Percentiles rank a stretch among this genome's conserved stretches.
These are phyloP conservation scores for Podaxis sp. DNA, from an alignment of 768 basidiomycete genomes.

Conservation along the genomic window DNA sequence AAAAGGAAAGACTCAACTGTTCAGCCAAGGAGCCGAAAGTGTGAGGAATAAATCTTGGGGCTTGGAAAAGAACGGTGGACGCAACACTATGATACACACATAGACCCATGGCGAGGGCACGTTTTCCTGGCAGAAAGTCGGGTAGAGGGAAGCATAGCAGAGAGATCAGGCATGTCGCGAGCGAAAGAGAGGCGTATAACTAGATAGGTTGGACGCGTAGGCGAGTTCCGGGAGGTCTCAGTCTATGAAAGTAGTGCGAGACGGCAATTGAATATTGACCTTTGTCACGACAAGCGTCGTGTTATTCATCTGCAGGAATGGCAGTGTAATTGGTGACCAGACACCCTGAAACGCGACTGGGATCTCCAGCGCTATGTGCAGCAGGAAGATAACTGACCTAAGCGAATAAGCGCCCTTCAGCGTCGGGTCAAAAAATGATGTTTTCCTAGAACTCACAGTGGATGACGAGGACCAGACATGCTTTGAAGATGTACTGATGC, in stretches of 20 bases:
- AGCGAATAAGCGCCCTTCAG: neutral
- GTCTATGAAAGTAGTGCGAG: neutral
- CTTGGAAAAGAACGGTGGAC: slow-evolving; percentile 73
- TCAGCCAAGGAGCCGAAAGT: slow-evolving; percentile 64
- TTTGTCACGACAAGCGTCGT: slow-evolving; percentile 76
- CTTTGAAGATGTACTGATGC: neutral
- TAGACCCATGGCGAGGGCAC: slow-evolving; percentile 75
- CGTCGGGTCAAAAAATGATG: neutral
- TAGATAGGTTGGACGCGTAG: slow-evolving; percentile 25
- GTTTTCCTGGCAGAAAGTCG: slow-evolving; percentile 84
- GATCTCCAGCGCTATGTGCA: slow-evolving; percentile 78
- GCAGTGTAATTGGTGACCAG: slow-evolving; percentile 58
- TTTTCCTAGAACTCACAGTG: neutral
- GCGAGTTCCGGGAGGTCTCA: neutral
- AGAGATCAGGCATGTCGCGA: slow-evolving; percentile 59
- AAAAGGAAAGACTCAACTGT: slow-evolving; percentile 41
- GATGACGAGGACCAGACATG: slow-evolving; percentile 8
- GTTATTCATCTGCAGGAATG: slow-evolving; percentile 82
- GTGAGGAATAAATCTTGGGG: slow-evolving; percentile 79
- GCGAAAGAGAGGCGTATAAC: slow-evolving; percentile 68
- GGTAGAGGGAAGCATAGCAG: slow-evolving; percentile 72
- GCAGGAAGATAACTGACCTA: slow-evolving; percentile 61
- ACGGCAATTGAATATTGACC: slow-evolving; percentile 36
- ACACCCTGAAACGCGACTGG: slow-evolving; percentile 79
- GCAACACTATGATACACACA: slow-evolving; percentile 73